Percentiles rank a stretch among this genome's conserved stretches.
phyloP scores from a whole-genome alignment of 1,284 basidiomycete genomes.

The Apiotrichum porosum region DNA sequence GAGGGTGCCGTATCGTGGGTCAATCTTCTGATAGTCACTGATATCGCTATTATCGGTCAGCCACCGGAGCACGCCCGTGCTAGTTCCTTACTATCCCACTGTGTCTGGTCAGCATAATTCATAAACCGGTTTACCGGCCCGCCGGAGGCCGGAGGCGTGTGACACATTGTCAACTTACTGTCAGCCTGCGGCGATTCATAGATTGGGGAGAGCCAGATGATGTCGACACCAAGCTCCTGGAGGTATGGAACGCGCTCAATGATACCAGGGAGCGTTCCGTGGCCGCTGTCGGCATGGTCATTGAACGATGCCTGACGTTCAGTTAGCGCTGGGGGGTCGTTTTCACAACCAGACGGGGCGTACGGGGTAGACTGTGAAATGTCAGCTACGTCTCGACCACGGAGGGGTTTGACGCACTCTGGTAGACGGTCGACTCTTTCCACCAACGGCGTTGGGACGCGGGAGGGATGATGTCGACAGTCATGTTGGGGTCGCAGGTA shows the following conservation, averaged over 20 bases:
- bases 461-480: too few relatives aligned
- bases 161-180: slow-evolving; percentile 28
- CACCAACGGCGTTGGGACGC: slow-evolving; percentile 1
- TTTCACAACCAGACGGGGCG: background rate
- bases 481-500: too few relatives aligned
- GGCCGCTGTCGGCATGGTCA: slow-evolving; percentile 34
- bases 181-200: slow-evolving; percentile 40
- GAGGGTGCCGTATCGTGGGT: slow-evolving; percentile 49
- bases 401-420: background rate
- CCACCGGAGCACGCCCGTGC: too few relatives aligned
- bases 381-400: too few relatives aligned
- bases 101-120: background rate
- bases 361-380: slow-evolving; percentile 8
- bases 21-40: slow-evolving; percentile 48
- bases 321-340: too few relatives aligned
- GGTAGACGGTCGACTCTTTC: slow-evolving; percentile 14
- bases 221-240: slow-evolving; percentile 50
- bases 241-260: slow-evolving; percentile 50
- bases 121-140: too few relatives aligned
- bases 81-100: slow-evolving; percentile 1
- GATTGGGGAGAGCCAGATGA: slow-evolving; percentile 48
- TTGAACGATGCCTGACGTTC: slow-evolving; percentile 37
- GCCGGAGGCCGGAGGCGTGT: too few relatives aligned
- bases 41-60: slow-evolving; percentile 23
- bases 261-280: slow-evolving; percentile 51